Percentiles rank a stretch among this genome's conserved stretches.
Evolutionary conservation across 164 flowering plant species (phyloP).

Genomic region (Magnolia kwangsiensis): DNA sequence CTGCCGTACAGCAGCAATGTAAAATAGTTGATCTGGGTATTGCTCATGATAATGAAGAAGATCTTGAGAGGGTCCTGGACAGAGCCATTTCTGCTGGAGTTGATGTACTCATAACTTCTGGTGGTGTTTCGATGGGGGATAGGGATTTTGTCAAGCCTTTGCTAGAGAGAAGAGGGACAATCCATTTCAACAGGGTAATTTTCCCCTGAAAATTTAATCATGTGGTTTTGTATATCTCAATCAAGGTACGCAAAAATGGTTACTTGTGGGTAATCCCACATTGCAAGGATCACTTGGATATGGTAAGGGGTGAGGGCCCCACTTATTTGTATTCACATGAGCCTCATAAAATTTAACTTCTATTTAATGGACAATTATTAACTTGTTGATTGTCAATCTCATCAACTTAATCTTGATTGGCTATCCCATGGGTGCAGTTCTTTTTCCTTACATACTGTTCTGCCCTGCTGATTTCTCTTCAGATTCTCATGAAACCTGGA

Average conservation of each 20-base stretch:
- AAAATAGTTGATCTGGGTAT: slow-evolving; percentile 85
- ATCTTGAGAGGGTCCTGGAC: slow-evolving; percentile 56
- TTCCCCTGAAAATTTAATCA: background rate
- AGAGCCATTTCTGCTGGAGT: slow-evolving; percentile 55
- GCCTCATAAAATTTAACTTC: background rate
- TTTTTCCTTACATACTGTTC: background rate
- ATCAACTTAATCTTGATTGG: background rate
- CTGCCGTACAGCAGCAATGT: slow-evolving; percentile 71
- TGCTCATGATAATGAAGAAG: slow-evolving; percentile 70
- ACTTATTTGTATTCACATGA: background rate
- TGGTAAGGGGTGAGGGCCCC: no score
- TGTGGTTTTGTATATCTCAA: background rate
- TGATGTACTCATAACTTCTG: slow-evolving; percentile 79
- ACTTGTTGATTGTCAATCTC: background rate
- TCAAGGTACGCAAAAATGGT: no score
- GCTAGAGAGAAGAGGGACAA: slow-evolving; percentile 62
- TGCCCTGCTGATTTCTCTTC: slow-evolving; percentile 10
- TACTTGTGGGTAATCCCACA: no score
- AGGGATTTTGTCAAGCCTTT: slow-evolving; percentile 85
- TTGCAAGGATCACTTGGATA: no score
- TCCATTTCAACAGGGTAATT: slow-evolving; percentile 65
- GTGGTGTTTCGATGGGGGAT: slow-evolving; percentile 99
- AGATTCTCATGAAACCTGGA: slow-evolving; percentile 94
- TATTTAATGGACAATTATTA: background rate
- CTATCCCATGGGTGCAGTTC: background rate